A percentile compares a stretch with the other conserved stretches of the same genome.
These are phyloP conservation scores for Hypsizygus marmoreus DNA, from an alignment of 768 basidiomycete species.

Conservation along the genomic window DNA sequence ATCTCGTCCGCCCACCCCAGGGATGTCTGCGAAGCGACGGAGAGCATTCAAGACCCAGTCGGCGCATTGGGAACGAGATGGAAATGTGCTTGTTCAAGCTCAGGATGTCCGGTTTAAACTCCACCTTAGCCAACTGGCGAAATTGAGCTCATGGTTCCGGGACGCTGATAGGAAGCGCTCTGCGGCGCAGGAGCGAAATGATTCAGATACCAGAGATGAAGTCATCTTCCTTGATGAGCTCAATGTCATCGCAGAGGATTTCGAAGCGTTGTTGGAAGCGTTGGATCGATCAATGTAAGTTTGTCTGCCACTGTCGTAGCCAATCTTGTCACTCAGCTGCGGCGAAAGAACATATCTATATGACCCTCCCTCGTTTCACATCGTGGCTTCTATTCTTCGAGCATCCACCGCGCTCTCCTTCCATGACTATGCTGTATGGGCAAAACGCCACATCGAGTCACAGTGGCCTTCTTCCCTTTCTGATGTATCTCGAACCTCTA, in stretches of 20 bases:
- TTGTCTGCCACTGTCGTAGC: not conserved
- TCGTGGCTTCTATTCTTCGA: constrained; percentile 33
- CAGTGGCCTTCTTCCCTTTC: constrained; percentile 33
- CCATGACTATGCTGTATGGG: constrained; percentile 26
- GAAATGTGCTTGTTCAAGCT: constrained; percentile 35
- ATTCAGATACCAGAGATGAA: constrained; percentile 22
- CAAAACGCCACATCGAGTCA: constrained; percentile 24
- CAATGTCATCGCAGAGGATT: constrained; percentile 30
- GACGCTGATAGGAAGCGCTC: constrained; percentile 12
- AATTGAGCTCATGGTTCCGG: constrained; percentile 34
- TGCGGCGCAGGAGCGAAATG: not conserved
- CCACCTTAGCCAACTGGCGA: constrained; percentile 34
- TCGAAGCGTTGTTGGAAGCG: constrained; percentile 30
- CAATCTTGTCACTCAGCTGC: constrained; percentile 7
- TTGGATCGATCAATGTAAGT: constrained; percentile 37
- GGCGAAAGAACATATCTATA: constrained; percentile 16
- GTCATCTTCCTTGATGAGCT: constrained; percentile 15
- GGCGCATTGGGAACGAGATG: constrained; percentile 36
- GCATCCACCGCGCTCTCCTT: constrained; percentile 34
- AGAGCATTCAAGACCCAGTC: constrained; percentile 4
- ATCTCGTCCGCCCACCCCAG: no score
- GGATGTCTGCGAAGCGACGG: not conserved
- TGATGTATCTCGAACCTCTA: constrained; percentile 16
- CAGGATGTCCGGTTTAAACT: constrained; percentile 34
- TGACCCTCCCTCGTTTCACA: constrained; percentile 25